These are phyloP conservation scores for Phylloporus sp. DNA, from an alignment of 1,284 basidiomycete species.

Conservation along the genomic window DNA sequence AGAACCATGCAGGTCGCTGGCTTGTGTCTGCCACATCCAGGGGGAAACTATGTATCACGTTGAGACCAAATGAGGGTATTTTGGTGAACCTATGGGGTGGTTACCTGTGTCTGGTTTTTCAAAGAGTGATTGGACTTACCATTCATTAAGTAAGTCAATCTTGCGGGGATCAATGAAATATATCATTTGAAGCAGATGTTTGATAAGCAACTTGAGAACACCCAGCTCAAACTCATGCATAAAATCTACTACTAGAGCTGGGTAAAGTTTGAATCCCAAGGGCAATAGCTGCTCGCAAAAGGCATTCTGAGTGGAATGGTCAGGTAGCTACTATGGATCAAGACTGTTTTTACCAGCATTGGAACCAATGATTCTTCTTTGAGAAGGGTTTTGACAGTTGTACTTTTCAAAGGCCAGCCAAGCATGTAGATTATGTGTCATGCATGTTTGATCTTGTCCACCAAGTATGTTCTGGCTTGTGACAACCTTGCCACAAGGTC, in stretches of 20 bases:
- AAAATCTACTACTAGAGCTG: neutral
- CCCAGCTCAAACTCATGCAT: neutral
- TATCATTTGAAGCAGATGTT: too few relatives aligned
- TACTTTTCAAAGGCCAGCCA: conserved; percentile 3
- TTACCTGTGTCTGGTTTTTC: too few relatives aligned
- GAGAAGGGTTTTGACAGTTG: neutral
- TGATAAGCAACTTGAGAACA: neutral
- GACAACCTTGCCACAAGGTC: neutral
- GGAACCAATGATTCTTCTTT: conserved; percentile 1
- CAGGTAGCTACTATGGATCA: too few relatives aligned
- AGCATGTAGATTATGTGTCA: neutral
- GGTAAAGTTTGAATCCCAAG: neutral
- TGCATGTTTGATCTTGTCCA: neutral
- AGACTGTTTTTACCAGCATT: neutral
- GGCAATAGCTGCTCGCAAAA: neutral
- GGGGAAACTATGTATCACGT: too few relatives aligned
- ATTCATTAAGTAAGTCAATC: too few relatives aligned
- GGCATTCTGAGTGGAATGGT: neutral
- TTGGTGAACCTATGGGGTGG: too few relatives aligned
- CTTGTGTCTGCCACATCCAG: too few relatives aligned
- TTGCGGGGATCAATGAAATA: too few relatives aligned
- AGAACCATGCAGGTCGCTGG: too few relatives aligned
- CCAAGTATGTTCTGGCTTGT: neutral
- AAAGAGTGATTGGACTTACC: too few relatives aligned
- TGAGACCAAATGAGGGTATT: too few relatives aligned